Base-by-base conservation (phyloP, 2,329 filamentous ascomycete genomes). In the Truncatella angustata region DNA sequence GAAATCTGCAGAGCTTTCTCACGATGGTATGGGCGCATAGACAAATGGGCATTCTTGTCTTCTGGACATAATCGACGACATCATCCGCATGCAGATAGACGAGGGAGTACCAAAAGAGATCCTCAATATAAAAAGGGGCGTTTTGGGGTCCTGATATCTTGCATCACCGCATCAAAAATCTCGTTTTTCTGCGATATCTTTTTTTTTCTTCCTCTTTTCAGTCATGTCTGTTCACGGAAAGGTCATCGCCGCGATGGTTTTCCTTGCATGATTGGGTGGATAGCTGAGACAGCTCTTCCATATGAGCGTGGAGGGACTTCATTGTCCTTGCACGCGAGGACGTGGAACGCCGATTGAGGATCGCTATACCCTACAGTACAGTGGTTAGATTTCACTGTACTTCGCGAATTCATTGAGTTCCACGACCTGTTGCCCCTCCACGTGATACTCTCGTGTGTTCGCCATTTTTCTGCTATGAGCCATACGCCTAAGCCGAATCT, bases 141-240 rank as follows among this genome's bases (percentile, higher is more conserved):
- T 89, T 85, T 49, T 81, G 80, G 82, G 79, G 78, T 85, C 87
- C 86, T 87, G 87, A 90, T 90, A 89, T 89, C 86, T 88, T 82
- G 84, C 86, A 87, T 84, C 77, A 26, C 28, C 37, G 24, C 48
- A 43, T 50, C 21, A 26, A 28, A 43, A 48, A 20, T 12, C 39
- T 74, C 74, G 75, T 65, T 68, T 69, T 70, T 61, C 58, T 61
- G 63, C 68, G 65, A 68, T 73, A 72, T 76, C 72, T 70, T 75
- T 73, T 61, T 63, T 76, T 74, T 73, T 68, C 56, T 68, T 56
- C 67, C 63, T 39, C 21, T 39, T 70, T 60, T 66, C 58, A 59
- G 64, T 61, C 67, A 68, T 72, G 73, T 75, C n/a, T n/a, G n/a
- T n/a, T n/a, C 69, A 68, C 65, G 55, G 55, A 68, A 72, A 50